Evolutionary conservation across 2,329 filamentous ascomycete species (phyloP).

Genomic region (Hyphodiscus sp.): DNA sequence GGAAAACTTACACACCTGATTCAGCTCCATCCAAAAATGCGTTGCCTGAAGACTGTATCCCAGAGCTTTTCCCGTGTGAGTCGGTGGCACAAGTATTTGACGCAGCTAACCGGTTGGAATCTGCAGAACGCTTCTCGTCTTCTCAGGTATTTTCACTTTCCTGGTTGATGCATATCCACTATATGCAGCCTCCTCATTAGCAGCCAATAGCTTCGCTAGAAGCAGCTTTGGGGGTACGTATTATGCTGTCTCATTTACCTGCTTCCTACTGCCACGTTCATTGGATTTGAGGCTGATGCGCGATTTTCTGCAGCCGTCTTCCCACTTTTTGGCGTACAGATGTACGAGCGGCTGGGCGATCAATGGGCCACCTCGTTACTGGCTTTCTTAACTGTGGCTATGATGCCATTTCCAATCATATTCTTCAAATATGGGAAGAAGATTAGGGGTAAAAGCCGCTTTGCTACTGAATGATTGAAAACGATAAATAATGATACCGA

Average conservation of each 20-base stretch:
- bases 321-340: constrained; percentile 66
- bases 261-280: background rate
- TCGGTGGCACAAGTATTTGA: constrained; percentile 7
- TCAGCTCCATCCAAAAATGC: background rate
- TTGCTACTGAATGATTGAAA: constrained; percentile 32
- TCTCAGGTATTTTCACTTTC: constrained; percentile 83
- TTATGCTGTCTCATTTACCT: background rate
- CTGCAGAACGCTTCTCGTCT: constrained; percentile 65
- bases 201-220: constrained; percentile 75
- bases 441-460: constrained; percentile 49
- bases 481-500: background rate
- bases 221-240: constrained; percentile 58
- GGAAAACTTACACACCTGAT: background rate
- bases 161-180: constrained; percentile 67
- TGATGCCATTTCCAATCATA: constrained; percentile 59
- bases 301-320: constrained; percentile 52
- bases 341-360: constrained; percentile 64
- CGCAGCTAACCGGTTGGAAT: constrained; percentile 24
- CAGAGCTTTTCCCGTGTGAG: constrained; percentile 11
- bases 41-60: constrained; percentile 4
- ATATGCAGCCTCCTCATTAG: constrained; percentile 71
- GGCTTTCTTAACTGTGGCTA: constrained; percentile 53
- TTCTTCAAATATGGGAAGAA: constrained; percentile 56
- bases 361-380: constrained; percentile 62
- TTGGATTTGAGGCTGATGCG: constrained; percentile 15